Evolutionary conservation across 2,329 filamentous ascomycete species (phyloP).

Genomic region (Teratosphaeriaceae sp.): DNA sequence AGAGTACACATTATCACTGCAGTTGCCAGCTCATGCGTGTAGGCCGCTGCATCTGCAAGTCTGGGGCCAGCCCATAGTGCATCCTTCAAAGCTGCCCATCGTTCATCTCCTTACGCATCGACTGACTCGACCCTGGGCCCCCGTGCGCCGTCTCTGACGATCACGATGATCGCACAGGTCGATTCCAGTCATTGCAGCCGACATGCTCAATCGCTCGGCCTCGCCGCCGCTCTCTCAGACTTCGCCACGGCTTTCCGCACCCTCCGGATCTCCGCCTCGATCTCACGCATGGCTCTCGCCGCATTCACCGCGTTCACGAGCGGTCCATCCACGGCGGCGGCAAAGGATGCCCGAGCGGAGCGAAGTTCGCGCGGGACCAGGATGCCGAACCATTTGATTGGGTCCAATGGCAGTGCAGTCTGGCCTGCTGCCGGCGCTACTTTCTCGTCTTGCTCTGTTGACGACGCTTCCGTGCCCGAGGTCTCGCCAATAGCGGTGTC

Average conservation of each 20-base stretch:
- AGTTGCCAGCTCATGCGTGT: too few relatives aligned
- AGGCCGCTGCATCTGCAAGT: too few relatives aligned
- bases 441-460: background rate
- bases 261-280: constrained; percentile 64
- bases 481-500: constrained; percentile 11
- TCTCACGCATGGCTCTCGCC: constrained; percentile 53
- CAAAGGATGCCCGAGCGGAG: constrained; percentile 54
- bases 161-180: too few relatives aligned
- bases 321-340: constrained; percentile 48
- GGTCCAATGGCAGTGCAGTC: constrained; percentile 36
- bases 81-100: too few relatives aligned
- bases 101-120: too few relatives aligned
- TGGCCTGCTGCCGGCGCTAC: background rate
- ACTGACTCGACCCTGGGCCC: too few relatives aligned
- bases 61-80: too few relatives aligned
- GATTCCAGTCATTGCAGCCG: too few relatives aligned
- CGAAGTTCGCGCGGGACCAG: constrained; percentile 44
- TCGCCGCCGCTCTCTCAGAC: constrained; percentile 19
- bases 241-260: constrained; percentile 42
- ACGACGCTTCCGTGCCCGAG: background rate
- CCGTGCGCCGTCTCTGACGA: too few relatives aligned
- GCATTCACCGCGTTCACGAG: constrained; percentile 53
- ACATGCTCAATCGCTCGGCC: too few relatives aligned
- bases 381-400: constrained; percentile 52
- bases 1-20: too few relatives aligned